A percentile compares a stretch with the other conserved stretches of the same genome.
Conservation (phyloP, 2,329 filamentous ascomycete species). For the Verticillium dahliae region DNA sequence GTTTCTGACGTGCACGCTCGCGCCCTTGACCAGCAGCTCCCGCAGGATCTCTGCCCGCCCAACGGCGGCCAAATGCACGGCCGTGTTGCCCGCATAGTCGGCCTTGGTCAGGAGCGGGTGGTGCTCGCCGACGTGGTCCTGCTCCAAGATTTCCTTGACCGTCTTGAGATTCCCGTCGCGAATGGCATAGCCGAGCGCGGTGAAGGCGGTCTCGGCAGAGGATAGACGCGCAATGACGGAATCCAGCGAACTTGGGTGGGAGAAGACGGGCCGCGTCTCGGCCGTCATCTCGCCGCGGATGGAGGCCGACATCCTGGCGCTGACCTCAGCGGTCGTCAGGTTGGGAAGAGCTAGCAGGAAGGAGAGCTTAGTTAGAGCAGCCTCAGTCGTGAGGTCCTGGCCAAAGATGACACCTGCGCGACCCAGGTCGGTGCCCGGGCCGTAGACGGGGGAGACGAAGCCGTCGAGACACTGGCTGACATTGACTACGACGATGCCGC, state of each 20-base stretch:
- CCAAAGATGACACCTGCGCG: constrained; percentile 84
- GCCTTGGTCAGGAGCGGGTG: constrained; percentile 63
- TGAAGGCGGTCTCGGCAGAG: constrained; percentile 55
- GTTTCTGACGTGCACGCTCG: constrained; percentile 62
- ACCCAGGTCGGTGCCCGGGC: constrained; percentile 69
- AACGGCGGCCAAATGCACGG: constrained; percentile 51
- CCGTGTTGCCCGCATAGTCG: constrained; percentile 78
- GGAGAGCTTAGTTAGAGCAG: constrained; percentile 82
- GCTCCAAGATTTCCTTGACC: constrained; percentile 61
- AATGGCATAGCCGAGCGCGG: constrained; percentile 74
- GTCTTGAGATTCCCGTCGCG: constrained; percentile 60
- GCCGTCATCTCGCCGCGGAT: constrained; percentile 84
- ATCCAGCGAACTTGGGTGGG: constrained; percentile 57
- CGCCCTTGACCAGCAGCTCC: constrained; percentile 53
- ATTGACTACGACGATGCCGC: constrained; percentile 82
- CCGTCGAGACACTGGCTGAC: constrained; percentile 82
- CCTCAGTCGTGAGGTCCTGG: constrained; percentile 83
- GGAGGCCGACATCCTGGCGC: constrained; percentile 64
- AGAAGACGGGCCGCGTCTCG: constrained; percentile 64
- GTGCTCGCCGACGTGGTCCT: constrained; percentile 42
- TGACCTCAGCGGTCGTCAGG: constrained; percentile 59
- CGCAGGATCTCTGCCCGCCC: constrained; percentile 49
- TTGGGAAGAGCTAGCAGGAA: constrained; percentile 69
- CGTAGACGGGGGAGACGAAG: constrained; percentile 72
- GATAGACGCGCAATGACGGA: constrained; percentile 35